phyloP scores from a whole-genome alignment of 192 early-diverging fungal species.

The Allomyces macrogynus region DNA sequence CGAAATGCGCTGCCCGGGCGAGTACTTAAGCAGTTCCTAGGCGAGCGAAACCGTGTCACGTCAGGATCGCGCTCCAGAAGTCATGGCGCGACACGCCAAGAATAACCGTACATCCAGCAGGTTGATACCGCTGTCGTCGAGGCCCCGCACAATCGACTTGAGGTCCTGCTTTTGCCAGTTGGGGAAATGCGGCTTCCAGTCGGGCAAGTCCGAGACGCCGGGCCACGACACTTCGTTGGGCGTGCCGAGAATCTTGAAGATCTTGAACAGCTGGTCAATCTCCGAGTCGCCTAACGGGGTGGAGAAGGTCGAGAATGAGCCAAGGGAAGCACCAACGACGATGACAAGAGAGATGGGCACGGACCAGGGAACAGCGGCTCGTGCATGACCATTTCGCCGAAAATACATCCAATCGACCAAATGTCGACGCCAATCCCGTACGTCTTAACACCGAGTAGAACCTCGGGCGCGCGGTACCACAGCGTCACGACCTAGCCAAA shows the following conservation, averaged over 20 bases:
- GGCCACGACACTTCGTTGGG: slow-evolving; percentile 47
- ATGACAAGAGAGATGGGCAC: not conserved
- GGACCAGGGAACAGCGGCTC: slow-evolving; percentile 72
- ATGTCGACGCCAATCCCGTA: slow-evolving; percentile 92
- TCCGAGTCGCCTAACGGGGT: slow-evolving; percentile 31
- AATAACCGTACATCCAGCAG: slow-evolving; percentile 25
- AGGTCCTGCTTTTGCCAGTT: slow-evolving; percentile 16
- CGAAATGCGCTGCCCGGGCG: slow-evolving; percentile 58
- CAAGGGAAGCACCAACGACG: not conserved
- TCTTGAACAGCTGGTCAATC: slow-evolving; percentile 37
- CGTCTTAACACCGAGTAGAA: slow-evolving; percentile 69
- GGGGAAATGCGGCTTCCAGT: slow-evolving; percentile 27
- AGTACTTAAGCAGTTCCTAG: slow-evolving; percentile 47
- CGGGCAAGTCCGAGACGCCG: slow-evolving; percentile 22
- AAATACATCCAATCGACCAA: slow-evolving; percentile 94
- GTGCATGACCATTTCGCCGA: slow-evolving; percentile 77
- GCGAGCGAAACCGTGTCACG: too few relatives aligned
- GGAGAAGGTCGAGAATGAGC: not conserved
- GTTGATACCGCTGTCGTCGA: slow-evolving; percentile 48
- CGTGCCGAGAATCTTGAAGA: slow-evolving; percentile 38
- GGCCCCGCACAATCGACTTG: slow-evolving; percentile 17
- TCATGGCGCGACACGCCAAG: not conserved
- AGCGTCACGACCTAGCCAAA: slow-evolving; percentile 53
- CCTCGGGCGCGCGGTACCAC: slow-evolving; percentile 95
- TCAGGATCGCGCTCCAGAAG: too few relatives aligned